Percentiles rank a stretch among this genome's conserved stretches.
Conservation (phyloP, 306 rosid genomes). For the Sicyos baderoa region DNA sequence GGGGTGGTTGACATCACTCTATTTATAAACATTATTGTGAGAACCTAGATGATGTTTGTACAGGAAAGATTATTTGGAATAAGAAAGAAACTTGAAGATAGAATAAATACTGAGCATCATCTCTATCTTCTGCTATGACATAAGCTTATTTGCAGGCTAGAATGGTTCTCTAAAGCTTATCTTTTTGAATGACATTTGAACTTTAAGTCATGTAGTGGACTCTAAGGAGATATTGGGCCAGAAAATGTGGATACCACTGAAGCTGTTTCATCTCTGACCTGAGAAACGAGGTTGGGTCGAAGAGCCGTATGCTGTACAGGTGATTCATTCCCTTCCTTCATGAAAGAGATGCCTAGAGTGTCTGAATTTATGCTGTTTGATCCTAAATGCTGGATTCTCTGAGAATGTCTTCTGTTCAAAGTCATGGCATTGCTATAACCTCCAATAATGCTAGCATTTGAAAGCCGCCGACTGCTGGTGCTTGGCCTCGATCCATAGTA, state of each 20-base stretch:
- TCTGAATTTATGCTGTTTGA: constrained; percentile 50
- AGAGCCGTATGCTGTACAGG: constrained; percentile 34
- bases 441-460: constrained; percentile 50
- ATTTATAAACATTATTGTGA: neutral
- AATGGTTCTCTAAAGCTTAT: constrained; percentile 17
- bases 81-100: neutral
- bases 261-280: constrained; percentile 51
- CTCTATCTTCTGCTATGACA: constrained; percentile 1
- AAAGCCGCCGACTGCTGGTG: constrained; percentile 51
- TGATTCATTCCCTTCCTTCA: constrained; percentile 44
- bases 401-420: constrained; percentile 50
- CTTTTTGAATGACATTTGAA: neutral
- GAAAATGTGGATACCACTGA: constrained; percentile 50
- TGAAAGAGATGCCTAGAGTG: constrained; percentile 36
- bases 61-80: constrained; percentile 2
- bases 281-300: constrained; percentile 36
- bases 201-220: constrained; percentile 2
- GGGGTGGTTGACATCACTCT: constrained; percentile 8
- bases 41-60: constrained; percentile 1
- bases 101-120: constrained; percentile 14
- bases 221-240: constrained; percentile 54
- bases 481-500: constrained; percentile 46
- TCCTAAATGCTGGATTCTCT: constrained; percentile 49
- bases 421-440: constrained; percentile 37
- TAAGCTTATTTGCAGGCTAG: constrained; percentile 5